Conservation (phyloP, 2,329 filamentous ascomycete species). For the Fusarium xylarioides region DNA sequence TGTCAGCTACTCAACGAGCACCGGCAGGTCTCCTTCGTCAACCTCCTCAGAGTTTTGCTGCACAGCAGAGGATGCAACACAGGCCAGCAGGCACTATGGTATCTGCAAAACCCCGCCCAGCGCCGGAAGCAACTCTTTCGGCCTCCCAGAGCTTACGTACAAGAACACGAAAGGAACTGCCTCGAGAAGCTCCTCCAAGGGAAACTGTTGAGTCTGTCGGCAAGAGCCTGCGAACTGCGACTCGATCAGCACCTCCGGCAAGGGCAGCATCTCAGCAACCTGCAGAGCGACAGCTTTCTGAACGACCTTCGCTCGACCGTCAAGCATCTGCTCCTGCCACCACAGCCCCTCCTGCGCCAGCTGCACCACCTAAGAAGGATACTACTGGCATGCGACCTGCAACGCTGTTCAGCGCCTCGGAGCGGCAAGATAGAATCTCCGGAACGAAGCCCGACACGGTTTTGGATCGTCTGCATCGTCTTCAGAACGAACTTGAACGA, state of each 20-base stretch:
- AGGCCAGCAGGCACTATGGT: conserved; percentile 49
- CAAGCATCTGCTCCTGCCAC: conserved; percentile 37
- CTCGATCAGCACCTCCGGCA: conserved; percentile 41
- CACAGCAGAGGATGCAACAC: conserved; percentile 69
- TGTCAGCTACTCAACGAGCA: conserved; percentile 45
- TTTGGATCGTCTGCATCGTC: conserved; percentile 61
- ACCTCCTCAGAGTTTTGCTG: conserved; percentile 72
- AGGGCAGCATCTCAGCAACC: conserved; percentile 43
- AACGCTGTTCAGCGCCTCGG: conserved; percentile 65
- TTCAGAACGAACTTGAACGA: conserved; percentile 70
- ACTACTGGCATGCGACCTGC: conserved; percentile 49
- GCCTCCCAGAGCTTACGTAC: conserved; percentile 45
- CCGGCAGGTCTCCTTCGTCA: conserved; percentile 59
- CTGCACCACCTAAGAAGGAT: conserved; percentile 39
- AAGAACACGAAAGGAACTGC: conserved; percentile 42
- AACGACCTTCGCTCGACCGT: conserved; percentile 39
- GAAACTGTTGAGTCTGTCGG: conserved; percentile 34
- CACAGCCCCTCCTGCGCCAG: conserved; percentile 36
- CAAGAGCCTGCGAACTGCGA: conserved; percentile 44
- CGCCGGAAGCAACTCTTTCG: conserved; percentile 36
- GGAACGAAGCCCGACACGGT: conserved; percentile 67
- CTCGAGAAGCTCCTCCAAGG: conserved; percentile 35
- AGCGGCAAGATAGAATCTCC: conserved; percentile 59
- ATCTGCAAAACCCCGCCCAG: conserved; percentile 40
- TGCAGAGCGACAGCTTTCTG: conserved; percentile 38